These are phyloP conservation scores for Saccharomycopsis malanga DNA, from an alignment of 805 yeast species.

Conservation along the genomic window DNA sequence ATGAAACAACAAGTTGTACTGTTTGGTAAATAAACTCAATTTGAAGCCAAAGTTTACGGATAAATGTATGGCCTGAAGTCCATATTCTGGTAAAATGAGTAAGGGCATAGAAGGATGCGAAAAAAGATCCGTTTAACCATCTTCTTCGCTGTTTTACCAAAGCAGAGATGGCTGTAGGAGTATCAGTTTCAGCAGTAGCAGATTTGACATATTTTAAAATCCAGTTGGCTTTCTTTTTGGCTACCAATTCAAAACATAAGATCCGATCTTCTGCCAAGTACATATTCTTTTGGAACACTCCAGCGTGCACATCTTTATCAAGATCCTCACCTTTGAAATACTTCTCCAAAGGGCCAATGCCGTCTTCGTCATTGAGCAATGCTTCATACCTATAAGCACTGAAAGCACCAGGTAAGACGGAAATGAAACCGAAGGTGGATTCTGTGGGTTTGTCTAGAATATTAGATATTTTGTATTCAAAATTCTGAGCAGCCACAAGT, in stretches of 20 bases:
- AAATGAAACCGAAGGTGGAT: conserved; percentile 86
- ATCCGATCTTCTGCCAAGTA: conserved; percentile 96
- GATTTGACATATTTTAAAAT: conserved; percentile 75
- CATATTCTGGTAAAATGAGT: conserved; percentile 72
- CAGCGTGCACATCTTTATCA: conserved; percentile 55
- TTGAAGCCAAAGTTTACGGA: conserved; percentile 65
- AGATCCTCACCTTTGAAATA: conserved; percentile 90
- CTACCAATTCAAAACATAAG: conserved; percentile 90
- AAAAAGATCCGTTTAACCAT: conserved; percentile 95
- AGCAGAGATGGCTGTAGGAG: conserved; percentile 81
- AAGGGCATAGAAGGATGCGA: conserved; percentile 85
- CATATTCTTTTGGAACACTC: conserved; percentile 92
- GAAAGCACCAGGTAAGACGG: conserved; percentile 95
- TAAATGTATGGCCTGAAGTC: conserved; percentile 59
- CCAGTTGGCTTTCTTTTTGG: conserved; percentile 70
- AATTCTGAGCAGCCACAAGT: conserved; percentile 91
- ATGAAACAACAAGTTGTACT: conserved; percentile 68
- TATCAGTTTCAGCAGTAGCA: conserved; percentile 93
- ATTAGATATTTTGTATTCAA: conserved; percentile 93
- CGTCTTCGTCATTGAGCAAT: conserved; percentile 54
- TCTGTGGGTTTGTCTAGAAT: conserved; percentile 95
- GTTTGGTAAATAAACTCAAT: conserved; percentile 77
- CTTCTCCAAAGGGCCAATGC: conserved; percentile 79
- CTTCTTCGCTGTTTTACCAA: conserved; percentile 88
- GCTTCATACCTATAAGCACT: conserved; percentile 90